Evolutionary conservation across 495 filamentous ascomycete genomes (phyloP), one percentile per base, ranked within the genome.

Genomic region (Penicillium pulvis): DNA sequence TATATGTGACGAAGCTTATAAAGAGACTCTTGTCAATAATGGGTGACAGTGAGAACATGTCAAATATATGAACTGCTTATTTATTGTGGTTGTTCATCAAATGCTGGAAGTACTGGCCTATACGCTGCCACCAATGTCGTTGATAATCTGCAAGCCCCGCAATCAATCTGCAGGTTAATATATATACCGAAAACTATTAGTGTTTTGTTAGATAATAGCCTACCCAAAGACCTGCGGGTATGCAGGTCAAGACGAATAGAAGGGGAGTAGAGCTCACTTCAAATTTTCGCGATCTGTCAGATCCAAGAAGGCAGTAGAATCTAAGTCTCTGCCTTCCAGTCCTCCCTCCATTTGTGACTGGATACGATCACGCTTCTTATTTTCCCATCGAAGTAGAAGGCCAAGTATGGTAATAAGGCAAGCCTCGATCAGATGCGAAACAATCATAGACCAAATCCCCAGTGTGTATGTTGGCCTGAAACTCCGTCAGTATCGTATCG

Each of bases 361-460:
- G 23, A 83, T 74, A 8, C 68, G 69, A 64, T 86, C 84, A 10
- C 83, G 78, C 49, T 75, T 77, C 56, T 73, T 66, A 53, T 87
- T 87, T 72, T 87, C 85, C 68, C 77, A 72, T 14, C 74, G 75
- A 2, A 87, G 70, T 2, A 81, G 64, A 12, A 78, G 60, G 9
- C 80, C 75, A n/a, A 85, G 75, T 0, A 56, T 58, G 6, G 71
- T 62, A 28, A 85, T 78, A 1, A 84, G 62, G 17, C 74, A 64
- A 20, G 76, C 80, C 64, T 85, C 81, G 39, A 81, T 73, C 19
- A 85, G 65, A 59, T 87, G 83, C 11, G 79, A 81, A 7, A 86
- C 81, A 53, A 89, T 84, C 76, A 87, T 85, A 2, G 79, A 82
- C 74, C 83, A 85, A 48, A 88, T 85, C 5, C 83, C 85, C 17